Base-by-base conservation (phyloP, 768 basidiomycete genomes). In the Boletus speciosus region DNA sequence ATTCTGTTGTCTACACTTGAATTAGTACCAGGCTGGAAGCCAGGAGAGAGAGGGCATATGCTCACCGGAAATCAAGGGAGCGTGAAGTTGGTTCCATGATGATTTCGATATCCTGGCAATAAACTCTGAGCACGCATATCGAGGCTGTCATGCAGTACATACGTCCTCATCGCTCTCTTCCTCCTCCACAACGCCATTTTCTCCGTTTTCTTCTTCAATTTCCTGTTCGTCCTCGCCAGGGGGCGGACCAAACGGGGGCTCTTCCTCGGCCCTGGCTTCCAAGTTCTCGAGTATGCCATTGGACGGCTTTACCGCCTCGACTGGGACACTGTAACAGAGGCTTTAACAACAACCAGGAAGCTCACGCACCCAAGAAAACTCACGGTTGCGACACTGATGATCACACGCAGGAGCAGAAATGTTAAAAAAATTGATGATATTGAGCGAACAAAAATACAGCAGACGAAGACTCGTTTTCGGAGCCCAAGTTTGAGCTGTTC, bases 61-160 rank as follows among this genome's bases (percentile, higher is more conserved):
- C 74, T 49, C 66, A 86, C 86, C 90, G 79, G 63, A 92, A 82
- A 73, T 93, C 90, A 19, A 89, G 72, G 5, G 85, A 87, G 51
- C 84, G 85, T 16, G 82, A 70, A 9, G 84, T 75, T 3, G 84
- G 84, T 63, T 96, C 91, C 83, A 92, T 86, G 51, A 96, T 93
- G 60, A 96, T 89, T 75, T 96, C 93, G 58, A 96, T 78, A 67
- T 96, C 86, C 87, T 92, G 54, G 40, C 6, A 25, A 52, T 32
- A 35, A 38, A 51, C 23, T 10, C 39, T 66, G 46, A 61, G 42
- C 37, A 35, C 31, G 25, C 38, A 46, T 29, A 42, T 9, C 2
- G 35, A 55, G 50, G 29, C 8, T 21, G 43, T 51, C 42, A 58
- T 44, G 38, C 44, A 25, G 46, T 35, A 62, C 66, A 31, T 58